Evolutionary conservation across 2,329 filamentous ascomycete species (phyloP).

Genomic region (Pseudogymnoascus sp.): DNA sequence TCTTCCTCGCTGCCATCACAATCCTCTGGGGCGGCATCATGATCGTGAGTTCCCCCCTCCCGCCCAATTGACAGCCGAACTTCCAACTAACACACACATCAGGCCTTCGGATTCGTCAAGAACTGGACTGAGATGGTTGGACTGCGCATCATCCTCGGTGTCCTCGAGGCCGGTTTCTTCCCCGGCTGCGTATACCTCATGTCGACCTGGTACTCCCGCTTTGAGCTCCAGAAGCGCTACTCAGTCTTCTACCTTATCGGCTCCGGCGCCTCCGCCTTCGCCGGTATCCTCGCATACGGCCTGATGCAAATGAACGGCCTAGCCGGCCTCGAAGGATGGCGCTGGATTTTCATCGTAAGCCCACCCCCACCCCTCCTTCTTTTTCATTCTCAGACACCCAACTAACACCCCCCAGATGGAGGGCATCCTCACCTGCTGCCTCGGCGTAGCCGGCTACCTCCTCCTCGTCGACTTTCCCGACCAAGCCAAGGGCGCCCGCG

Average conservation of each 20-base stretch:
- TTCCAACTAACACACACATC: background rate
- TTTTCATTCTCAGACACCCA: constrained; percentile 48
- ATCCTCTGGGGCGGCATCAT: constrained; percentile 37
- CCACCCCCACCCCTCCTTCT: constrained; percentile 27
- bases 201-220: constrained; percentile 37
- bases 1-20: constrained; percentile 44
- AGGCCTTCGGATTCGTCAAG: constrained; percentile 30
- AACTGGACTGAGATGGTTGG: constrained; percentile 23
- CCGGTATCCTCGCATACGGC: constrained; percentile 63
- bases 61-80: background rate
- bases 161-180: constrained; percentile 27
- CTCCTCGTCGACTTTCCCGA: constrained; percentile 56
- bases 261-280: constrained; percentile 56
- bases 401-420: constrained; percentile 46
- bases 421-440: constrained; percentile 40
- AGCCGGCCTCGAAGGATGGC: constrained; percentile 41
- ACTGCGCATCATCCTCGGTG: constrained; percentile 24
- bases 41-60: constrained; percentile 26
- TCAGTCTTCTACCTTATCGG: constrained; percentile 62
- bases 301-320: constrained; percentile 38
- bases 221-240: constrained; percentile 62
- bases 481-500: constrained; percentile 34
- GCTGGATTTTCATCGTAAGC: constrained; percentile 50
- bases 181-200: constrained; percentile 36
- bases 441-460: constrained; percentile 44